Conservation (phyloP, 371 early-diverging fungal genomes). For the Cokeromyces recurvatus region DNA sequence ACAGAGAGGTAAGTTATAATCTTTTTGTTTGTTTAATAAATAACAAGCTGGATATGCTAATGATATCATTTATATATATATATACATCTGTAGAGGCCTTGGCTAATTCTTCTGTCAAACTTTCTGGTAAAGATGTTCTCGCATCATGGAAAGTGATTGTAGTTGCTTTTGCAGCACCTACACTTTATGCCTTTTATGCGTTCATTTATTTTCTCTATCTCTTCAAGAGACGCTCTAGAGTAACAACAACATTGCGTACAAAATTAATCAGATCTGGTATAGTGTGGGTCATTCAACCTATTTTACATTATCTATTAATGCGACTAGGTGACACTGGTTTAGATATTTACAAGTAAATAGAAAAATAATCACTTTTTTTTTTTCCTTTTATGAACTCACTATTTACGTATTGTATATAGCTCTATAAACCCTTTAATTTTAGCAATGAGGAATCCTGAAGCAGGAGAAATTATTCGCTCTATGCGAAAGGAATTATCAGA, state of each 20-base stretch:
- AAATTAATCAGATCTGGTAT: constrained; percentile 33
- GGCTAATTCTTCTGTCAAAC: constrained; percentile 88
- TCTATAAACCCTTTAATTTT: constrained; percentile 85
- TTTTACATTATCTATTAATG: constrained; percentile 77
- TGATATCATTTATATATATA: too few relatives aligned
- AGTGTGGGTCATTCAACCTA: constrained; percentile 57
- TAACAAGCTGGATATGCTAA: too few relatives aligned
- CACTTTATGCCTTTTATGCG: constrained; percentile 71
- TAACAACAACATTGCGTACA: too few relatives aligned
- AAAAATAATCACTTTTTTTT: too few relatives aligned
- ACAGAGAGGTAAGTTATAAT: constrained; percentile 49
- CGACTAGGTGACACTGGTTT: constrained; percentile 82
- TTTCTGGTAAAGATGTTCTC: constrained; percentile 89
- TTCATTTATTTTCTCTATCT: constrained; percentile 40
- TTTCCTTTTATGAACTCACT: too few relatives aligned
- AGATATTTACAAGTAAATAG: constrained; percentile 71
- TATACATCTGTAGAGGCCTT: constrained; percentile 83
- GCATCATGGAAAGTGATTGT: constrained; percentile 95
- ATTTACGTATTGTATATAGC: constrained; percentile 15
- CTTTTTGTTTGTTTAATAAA: too few relatives aligned
- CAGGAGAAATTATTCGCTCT: constrained; percentile 24
- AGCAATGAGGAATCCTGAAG: constrained; percentile 53
- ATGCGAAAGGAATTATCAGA: constrained; percentile 29
- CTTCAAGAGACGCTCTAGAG: constrained; percentile 30
- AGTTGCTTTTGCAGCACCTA: constrained; percentile 71